Evolutionary conservation across 192 early-diverging fungal species (phyloP), one percentile per base, ranked within the genome.

Genomic region (Coemansia sp.): DNA sequence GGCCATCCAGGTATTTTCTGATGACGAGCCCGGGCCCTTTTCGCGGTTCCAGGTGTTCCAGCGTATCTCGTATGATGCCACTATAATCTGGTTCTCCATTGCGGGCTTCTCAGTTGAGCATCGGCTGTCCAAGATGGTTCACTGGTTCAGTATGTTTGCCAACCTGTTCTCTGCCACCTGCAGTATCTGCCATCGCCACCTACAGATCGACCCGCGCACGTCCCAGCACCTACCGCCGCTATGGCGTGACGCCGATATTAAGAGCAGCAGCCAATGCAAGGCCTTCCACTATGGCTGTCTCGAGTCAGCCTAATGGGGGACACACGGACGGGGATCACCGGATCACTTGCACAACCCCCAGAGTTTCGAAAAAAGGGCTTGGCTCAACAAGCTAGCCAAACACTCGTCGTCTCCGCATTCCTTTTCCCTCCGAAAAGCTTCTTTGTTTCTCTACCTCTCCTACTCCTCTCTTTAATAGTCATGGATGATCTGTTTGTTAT

Each of bases 401-500:
- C n/a, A n/a, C n/a, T n/a, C n/a, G n/a, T n/a, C n/a, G n/a, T n/a
- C n/a, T n/a, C n/a, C n/a, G n/a, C n/a, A n/a, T n/a, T n/a, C n/a
- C n/a, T n/a, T n/a, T n/a, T n/a, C n/a, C n/a, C n/a, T n/a, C n/a
- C n/a, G n/a, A n/a, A n/a, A n/a, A n/a, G n/a, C n/a, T n/a, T n/a
- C n/a, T n/a, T n/a, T n/a, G n/a, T 25, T 29, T 26, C 17, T 27
- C 40, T 46, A 29, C 34, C 22, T 51, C 32, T 55, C 2, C 32
- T 22, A 26, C 20, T 20, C 9, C 17, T n/a, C 37, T 39, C 56
- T 40, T 48, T 32, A 14, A 16, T 19, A 27, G 17, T 13, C n/a
- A 69, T 72, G 68, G 68, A 72, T 53, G 56, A 57, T 32, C 38
- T 72, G 40, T 72, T 72, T 55, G 34, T 53, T 19, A 60, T 72